These are phyloP conservation scores for Heliamphora exappendiculata DNA, from an alignment of 148 eudicot species.

Conservation along the genomic window DNA sequence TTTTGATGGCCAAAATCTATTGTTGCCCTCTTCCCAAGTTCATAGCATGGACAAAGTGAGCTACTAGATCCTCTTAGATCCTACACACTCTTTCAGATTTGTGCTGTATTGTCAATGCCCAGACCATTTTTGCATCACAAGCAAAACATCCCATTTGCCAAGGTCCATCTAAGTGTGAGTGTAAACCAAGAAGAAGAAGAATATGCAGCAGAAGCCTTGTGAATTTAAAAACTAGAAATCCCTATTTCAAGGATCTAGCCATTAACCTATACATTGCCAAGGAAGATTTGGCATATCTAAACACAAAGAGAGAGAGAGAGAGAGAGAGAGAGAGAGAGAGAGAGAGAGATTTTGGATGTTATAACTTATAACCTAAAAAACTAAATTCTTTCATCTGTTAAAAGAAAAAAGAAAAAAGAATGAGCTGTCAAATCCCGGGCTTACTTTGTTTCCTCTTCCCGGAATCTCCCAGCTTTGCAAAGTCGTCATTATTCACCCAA, in stretches of 20 bases:
- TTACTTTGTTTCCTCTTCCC: not conserved
- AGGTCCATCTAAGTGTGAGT: not conserved
- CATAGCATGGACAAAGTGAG: not conserved
- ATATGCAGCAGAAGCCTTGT: not conserved
- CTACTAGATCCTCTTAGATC: not conserved
- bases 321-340: not conserved
- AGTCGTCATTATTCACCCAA: not conserved
- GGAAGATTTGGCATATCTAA: not conserved
- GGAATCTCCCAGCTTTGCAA: not conserved
- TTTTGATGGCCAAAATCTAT: not conserved
- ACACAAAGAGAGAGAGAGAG: not conserved
- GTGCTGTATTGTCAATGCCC: no score
- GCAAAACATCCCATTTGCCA: not conserved
- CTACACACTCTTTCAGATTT: not conserved
- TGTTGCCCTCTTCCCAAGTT: not conserved
- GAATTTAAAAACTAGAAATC: no score
- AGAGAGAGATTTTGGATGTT: no score
- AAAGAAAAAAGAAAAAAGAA: not conserved
- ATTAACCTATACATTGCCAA: not conserved
- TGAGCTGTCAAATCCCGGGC: not conserved
- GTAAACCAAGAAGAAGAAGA: not conserved
- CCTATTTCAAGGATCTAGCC: not conserved
- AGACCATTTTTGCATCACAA: not conserved
- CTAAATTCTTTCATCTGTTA: not conserved
- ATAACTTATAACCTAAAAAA: not conserved